Evolutionary conservation across 2,329 filamentous ascomycete genomes (phyloP).

Genomic region (Aureobasidium sp.): DNA sequence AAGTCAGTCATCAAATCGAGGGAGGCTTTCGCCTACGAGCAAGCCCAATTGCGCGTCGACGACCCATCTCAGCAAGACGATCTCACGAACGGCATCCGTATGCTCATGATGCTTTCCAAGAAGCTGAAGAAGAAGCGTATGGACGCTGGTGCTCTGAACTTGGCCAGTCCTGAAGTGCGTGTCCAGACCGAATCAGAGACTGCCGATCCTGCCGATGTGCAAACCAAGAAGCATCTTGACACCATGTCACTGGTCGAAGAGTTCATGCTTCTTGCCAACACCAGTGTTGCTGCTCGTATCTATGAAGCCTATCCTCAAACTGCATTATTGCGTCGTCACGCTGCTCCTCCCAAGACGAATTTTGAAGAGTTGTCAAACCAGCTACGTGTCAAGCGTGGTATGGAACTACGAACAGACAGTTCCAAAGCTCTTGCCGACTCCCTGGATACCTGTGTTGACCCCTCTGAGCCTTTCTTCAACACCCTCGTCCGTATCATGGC

Average conservation of each 20-base stretch:
- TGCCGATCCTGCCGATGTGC: constrained; percentile 90
- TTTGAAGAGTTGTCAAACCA: constrained; percentile 92
- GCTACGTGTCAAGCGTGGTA: constrained; percentile 74
- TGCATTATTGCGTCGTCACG: constrained; percentile 86
- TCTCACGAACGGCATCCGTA: constrained; percentile 81
- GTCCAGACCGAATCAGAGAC: constrained; percentile 94
- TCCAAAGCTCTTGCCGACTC: constrained; percentile 92
- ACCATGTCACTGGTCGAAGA: constrained; percentile 98
- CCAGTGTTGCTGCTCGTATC: constrained; percentile 83
- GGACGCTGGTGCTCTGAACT: constrained; percentile 88
- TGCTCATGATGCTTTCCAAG: constrained; percentile 79
- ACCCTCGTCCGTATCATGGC: constrained; percentile 95
- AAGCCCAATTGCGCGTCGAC: constrained; percentile 89
- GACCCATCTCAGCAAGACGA: constrained; percentile 82
- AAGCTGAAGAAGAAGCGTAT: constrained; percentile 92
- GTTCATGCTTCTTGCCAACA: constrained; percentile 98
- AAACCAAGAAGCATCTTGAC: constrained; percentile 87
- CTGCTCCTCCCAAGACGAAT: constrained; percentile 85
- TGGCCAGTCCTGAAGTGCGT: constrained; percentile 96
- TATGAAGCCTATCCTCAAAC: constrained; percentile 91
- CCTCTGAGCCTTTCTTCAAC: constrained; percentile 90
- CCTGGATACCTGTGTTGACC: constrained; percentile 75
- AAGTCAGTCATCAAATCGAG: constrained; percentile 97
- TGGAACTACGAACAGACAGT: constrained; percentile 76
- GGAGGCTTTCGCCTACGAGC: constrained; percentile 96